These are phyloP conservation scores for Teratosphaeria epicoccoides DNA, from an alignment of 2,329 filamentous ascomycete species.

Conservation along the genomic window DNA sequence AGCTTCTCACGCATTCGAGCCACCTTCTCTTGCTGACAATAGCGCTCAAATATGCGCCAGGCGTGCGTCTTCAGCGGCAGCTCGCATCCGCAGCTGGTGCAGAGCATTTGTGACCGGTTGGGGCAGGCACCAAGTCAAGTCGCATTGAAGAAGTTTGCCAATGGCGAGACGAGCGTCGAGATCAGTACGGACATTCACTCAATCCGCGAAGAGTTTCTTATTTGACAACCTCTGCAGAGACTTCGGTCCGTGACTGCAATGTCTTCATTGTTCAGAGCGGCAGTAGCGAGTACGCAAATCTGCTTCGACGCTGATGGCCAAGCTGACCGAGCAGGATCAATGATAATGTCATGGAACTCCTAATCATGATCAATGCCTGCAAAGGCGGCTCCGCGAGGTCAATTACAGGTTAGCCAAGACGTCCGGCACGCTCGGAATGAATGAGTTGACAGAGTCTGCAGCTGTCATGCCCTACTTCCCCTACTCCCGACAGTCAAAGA, in stretches of 20 bases:
- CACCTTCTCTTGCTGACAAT: not conserved
- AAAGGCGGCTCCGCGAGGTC: conserved; percentile 96
- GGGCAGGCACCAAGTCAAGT: conserved; percentile 50
- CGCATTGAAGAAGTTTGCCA: conserved; percentile 56
- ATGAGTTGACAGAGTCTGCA: conserved; percentile 27
- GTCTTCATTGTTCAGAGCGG: conserved; percentile 98
- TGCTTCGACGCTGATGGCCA: conserved; percentile 2
- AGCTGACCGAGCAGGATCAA: conserved; percentile 56
- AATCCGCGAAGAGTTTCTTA: not conserved
- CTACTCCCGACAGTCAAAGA: conserved; percentile 98
- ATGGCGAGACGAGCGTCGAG: conserved; percentile 60
- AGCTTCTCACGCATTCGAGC: not conserved
- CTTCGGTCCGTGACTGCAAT: conserved; percentile 86
- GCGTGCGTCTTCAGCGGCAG: conserved; percentile 55
- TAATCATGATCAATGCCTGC: conserved; percentile 98
- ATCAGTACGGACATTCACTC: conserved; percentile 39
- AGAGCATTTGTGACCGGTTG: conserved; percentile 56
- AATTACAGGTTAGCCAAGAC: conserved; percentile 63
- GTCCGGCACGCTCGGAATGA: conserved; percentile 7
- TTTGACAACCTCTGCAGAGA: conserved; percentile 28
- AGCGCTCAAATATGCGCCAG: not conserved
- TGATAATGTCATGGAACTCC: conserved; percentile 96
- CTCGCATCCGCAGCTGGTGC: conserved; percentile 53
- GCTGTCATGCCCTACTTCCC: conserved; percentile 91
- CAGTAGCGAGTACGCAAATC: conserved; percentile 53